phyloP scores from a whole-genome alignment of 768 basidiomycete species.

The Exsudoporus frostii region DNA sequence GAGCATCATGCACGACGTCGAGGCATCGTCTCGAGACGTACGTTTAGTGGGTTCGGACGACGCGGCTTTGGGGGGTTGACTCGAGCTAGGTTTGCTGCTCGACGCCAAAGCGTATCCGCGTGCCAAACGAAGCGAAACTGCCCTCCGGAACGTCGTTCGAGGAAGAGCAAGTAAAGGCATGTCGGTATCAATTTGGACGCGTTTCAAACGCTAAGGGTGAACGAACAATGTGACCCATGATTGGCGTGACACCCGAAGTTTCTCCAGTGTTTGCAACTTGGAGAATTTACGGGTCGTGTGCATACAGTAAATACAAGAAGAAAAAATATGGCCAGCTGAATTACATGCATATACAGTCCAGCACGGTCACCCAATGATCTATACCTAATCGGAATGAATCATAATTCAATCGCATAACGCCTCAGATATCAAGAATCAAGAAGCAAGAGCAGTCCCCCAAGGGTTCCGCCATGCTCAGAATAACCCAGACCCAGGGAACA shows the following conservation, averaged over 20 bases:
- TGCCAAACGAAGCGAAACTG: slow-evolving; percentile 1
- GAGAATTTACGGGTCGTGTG: background rate
- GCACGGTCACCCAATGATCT: slow-evolving; percentile 13
- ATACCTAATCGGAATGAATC: slow-evolving; percentile 4
- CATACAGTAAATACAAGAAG: slow-evolving; percentile 24
- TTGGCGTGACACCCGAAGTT: background rate
- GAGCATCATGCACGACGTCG: background rate
- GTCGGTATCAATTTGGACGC: background rate
- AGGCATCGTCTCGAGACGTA: slow-evolving; percentile 6
- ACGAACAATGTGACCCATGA: slow-evolving; percentile 3
- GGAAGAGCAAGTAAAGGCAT: slow-evolving; percentile 21
- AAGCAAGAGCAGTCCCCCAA: background rate
- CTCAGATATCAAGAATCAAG: background rate
- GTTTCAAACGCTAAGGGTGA: background rate
- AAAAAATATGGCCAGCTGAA: slow-evolving; percentile 3
- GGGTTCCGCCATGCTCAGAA: slow-evolving; percentile 26
- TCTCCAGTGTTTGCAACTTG: background rate
- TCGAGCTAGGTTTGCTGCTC: background rate
- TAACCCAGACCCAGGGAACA: slow-evolving; percentile 44
- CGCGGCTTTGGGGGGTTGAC: background rate
- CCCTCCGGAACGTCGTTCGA: slow-evolving; percentile 12
- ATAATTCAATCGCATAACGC: background rate
- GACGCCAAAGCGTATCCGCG: slow-evolving; percentile 17
- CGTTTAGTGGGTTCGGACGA: slow-evolving; percentile 17
- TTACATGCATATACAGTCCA: slow-evolving; percentile 8